A percentile compares a stretch with the other conserved stretches of the same genome.
Evolutionary conservation across 106 monocot species (phyloP).

Genomic region (Xerophyta viscosa): DNA sequence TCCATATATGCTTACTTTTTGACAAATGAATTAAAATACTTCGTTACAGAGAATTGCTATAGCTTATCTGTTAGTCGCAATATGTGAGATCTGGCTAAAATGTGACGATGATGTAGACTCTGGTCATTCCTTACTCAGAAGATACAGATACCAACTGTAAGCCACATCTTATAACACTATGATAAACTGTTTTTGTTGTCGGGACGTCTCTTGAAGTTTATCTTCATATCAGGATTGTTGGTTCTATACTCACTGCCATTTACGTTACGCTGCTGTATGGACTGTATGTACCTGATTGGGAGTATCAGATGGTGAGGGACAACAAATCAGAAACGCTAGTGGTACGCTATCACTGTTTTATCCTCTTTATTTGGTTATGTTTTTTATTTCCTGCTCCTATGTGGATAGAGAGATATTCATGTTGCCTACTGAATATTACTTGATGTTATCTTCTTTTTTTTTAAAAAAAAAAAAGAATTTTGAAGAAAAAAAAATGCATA

Average conservation of each 20-base stretch:
- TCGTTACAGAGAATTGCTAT: constrained; percentile 38
- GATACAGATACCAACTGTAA: constrained; percentile 45
- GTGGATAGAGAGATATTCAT: too few species aligned
- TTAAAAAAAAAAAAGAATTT: too few species aligned
- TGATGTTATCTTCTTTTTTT: too few species aligned
- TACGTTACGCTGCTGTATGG: constrained; percentile 32
- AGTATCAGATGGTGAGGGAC: constrained; percentile 17
- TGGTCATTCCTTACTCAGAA: constrained; percentile 24
- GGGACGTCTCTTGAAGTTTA: too few species aligned
- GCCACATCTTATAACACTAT: too few species aligned
- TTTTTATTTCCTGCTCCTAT: too few species aligned
- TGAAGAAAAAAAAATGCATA: too few species aligned
- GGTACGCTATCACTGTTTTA: constrained; percentile 11
- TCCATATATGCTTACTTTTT: not conserved
- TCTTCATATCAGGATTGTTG: constrained; percentile 37
- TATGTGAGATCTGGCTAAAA: constrained; percentile 40
- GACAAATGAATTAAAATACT: not conserved
- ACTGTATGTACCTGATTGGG: constrained; percentile 46
- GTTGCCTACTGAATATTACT: too few species aligned
- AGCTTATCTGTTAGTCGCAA: constrained; percentile 31
- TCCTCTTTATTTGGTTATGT: too few species aligned
- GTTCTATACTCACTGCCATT: constrained; percentile 17
- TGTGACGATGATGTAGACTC: constrained; percentile 28
- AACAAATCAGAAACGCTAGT: constrained; percentile 9
- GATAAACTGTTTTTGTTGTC: too few species aligned